A percentile compares a stretch with the other conserved stretches of the same genome.
Evolutionary conservation across 768 basidiomycete genomes (phyloP).

Genomic region (Suillus discolor): DNA sequence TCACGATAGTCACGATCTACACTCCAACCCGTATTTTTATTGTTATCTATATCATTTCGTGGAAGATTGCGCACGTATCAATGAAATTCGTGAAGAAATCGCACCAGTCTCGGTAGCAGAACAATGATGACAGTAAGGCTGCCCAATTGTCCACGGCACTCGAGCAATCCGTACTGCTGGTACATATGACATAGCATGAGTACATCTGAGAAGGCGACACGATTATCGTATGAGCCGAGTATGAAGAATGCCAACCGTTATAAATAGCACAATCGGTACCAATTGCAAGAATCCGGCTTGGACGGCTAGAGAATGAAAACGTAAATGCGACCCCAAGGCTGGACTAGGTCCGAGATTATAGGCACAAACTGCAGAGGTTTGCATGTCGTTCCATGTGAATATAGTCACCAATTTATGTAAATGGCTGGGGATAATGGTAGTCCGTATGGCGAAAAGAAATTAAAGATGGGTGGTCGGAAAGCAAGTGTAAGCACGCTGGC

Average conservation of each 20-base stretch:
- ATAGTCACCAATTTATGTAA: neutral
- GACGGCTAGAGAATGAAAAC: no score
- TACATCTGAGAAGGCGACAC: neutral
- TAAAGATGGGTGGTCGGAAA: neutral
- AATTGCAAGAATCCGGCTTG: neutral
- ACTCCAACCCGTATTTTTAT: neutral
- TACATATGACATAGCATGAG: neutral
- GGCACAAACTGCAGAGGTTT: no score
- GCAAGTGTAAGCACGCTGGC: no score
- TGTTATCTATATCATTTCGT: neutral
- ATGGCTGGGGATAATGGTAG: neutral
- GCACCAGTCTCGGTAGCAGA: neutral
- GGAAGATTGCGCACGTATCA: neutral
- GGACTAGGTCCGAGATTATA: no score
- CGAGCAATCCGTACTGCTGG: neutral
- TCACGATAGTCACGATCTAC: neutral
- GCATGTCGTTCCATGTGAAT: neutral
- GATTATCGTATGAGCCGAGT: no score
- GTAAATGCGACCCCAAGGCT: no score
- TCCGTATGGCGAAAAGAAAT: neutral
- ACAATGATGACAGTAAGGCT: neutral
- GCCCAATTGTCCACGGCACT: neutral
- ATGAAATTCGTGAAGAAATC: neutral
- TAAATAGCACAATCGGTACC: neutral
- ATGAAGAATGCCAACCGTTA: neutral